These are phyloP conservation scores for Gryganskiella cystojenkinii DNA, from an alignment of 192 early-diverging fungal genomes.

Conservation along the genomic window DNA sequence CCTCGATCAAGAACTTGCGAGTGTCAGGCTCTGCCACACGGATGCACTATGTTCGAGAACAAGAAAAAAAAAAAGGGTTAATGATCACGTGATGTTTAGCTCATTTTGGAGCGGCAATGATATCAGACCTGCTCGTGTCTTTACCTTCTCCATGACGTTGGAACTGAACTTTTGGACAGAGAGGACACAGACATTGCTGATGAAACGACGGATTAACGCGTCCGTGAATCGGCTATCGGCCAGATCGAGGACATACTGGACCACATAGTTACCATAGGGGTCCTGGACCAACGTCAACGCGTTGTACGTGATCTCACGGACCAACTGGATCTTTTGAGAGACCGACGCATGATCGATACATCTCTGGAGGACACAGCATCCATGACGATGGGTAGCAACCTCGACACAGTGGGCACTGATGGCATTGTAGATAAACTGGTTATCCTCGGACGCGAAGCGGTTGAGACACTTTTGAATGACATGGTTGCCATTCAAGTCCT, in stretches of 20 bases:
- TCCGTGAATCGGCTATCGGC: conserved; percentile 74
- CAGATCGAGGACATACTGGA: conserved; percentile 91
- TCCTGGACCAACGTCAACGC: conserved; percentile 86
- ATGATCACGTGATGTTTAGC: background rate
- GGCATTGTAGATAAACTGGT: conserved; percentile 90
- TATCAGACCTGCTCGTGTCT: too few relatives aligned
- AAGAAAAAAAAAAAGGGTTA: background rate
- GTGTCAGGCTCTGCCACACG: conserved; percentile 79
- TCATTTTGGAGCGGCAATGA: background rate
- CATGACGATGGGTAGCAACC: conserved; percentile 91
- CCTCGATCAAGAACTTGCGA: conserved; percentile 75
- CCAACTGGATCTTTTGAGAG: conserved; percentile 79
- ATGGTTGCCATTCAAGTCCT: conserved; percentile 93
- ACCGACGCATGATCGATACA: conserved; percentile 87
- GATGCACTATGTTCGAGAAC: conserved; percentile 76
- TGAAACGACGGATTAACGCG: conserved; percentile 76
- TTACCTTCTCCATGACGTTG: conserved; percentile 93
- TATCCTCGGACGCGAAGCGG: conserved; percentile 76
- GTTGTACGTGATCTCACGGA: conserved; percentile 77
- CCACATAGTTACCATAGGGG: conserved; percentile 93
- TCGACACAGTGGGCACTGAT: conserved; percentile 81
- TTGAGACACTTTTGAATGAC: conserved; percentile 93
- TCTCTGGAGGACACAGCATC: conserved; percentile 91
- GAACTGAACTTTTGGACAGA: conserved; percentile 93
- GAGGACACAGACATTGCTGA: conserved; percentile 78